Percentiles rank a stretch among this genome's conserved stretches.
Conservation (phyloP, 208 protist species). For the Acanthamoeba quina region DNA sequence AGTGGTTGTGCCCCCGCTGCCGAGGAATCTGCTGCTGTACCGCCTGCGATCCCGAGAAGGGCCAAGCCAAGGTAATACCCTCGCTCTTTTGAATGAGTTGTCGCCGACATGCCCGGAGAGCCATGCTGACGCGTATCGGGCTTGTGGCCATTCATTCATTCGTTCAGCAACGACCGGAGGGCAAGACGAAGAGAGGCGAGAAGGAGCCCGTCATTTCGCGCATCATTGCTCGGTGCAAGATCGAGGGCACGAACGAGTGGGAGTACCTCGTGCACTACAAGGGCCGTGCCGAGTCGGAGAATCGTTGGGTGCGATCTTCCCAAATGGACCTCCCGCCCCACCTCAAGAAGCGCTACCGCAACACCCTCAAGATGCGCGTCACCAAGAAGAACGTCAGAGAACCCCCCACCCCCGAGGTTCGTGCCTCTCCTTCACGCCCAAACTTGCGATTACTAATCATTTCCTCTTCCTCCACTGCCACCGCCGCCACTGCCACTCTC, state of each 20-base stretch:
- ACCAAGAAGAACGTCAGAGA: neutral
- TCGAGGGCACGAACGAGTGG: conserved; percentile 62
- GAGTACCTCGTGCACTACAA: conserved; percentile 48
- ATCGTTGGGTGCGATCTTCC: conserved; percentile 18
- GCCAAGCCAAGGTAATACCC: neutral
- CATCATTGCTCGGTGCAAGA: conserved; percentile 33
- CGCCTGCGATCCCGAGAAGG: conserved; percentile 31
- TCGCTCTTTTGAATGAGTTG: neutral
- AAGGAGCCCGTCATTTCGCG: conserved; percentile 32
- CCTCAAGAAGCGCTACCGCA: conserved; percentile 42
- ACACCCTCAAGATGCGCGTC: conserved; percentile 62
- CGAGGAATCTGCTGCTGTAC: conserved; percentile 25
- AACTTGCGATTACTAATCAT: neutral
- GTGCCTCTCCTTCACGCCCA: neutral
- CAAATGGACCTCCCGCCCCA: neutral
- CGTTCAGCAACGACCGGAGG: neutral
- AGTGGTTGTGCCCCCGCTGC: conserved; percentile 57
- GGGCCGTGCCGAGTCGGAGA: conserved; percentile 39
- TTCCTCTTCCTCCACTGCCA: too few species aligned
- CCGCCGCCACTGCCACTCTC: neutral
- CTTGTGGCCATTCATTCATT: neutral
- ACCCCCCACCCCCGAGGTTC: neutral
- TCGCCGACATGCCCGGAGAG: neutral
- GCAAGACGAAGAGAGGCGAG: neutral
- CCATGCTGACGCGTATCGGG: neutral